Base-by-base conservation (phyloP, 495 filamentous ascomycete species). In the Talaromyces nanjingensis region DNA sequence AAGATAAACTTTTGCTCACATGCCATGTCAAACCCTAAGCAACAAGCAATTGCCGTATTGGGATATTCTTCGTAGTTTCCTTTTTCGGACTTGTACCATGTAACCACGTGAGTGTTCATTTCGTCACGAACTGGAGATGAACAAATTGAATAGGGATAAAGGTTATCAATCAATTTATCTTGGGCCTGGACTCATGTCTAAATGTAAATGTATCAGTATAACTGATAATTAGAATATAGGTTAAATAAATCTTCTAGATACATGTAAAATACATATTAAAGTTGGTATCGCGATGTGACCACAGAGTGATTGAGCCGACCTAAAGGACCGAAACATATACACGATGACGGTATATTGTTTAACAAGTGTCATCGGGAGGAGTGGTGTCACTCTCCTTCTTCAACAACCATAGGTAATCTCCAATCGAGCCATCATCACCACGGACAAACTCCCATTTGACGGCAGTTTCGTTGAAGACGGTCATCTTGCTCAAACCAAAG, bases 401-500 rank as follows among this genome's bases (percentile, higher is more conserved):
- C 39, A 76, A 54, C 37, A 79, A 55, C n/a, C 69, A 74, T 6
- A 84, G 59, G 47, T 72, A 68, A 67, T 84, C 81, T 8, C 78
- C 76, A 42, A 77, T 63, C 4, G 67, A 65, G 0, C 78, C 77
- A 65, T 77, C 79, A 18, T 71, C 69, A 8, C 81, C 80, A 8
- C 71, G 69, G 60, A 84, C 70, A 63, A 79, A 81, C 65, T 74
- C 67, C 78, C 76, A 83, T 27, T 74, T 77, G 18, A 79, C 65
- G 9, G 70, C 70, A 14, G 71, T 77, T 53, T 72, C 66, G 66
- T 77, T 82, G 31, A 72, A 66, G 58, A 83, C 69, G 4, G 72
- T 80, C 64, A 84, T 58, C 70, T 79, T 80, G 68, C 73, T 78
- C 70, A 82, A 81, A 6, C 81, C 80, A 60, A 74, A 84, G 63